phyloP scores from a whole-genome alignment of 2,329 filamentous ascomycete genomes.

The Boeremia exigua region DNA sequence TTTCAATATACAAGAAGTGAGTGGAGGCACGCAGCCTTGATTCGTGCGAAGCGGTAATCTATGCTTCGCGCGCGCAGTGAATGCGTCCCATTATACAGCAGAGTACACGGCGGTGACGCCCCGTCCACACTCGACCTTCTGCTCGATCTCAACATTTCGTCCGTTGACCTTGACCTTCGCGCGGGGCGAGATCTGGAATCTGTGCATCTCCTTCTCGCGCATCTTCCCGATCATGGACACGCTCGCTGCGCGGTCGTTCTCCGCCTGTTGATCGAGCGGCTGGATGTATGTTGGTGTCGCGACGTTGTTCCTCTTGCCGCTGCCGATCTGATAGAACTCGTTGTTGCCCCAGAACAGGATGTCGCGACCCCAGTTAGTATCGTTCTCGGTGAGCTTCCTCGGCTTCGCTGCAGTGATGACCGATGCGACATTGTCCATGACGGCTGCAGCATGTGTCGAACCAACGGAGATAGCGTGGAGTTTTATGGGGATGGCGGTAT shows the following conservation, averaged over 20 bases:
- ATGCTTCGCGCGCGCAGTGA: background rate
- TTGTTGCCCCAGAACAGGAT: conserved; percentile 95
- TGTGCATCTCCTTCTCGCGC: conserved; percentile 70
- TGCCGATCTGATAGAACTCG: conserved; percentile 91
- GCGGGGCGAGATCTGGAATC: conserved; percentile 81
- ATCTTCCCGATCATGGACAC: conserved; percentile 48
- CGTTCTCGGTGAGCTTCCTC: conserved; percentile 59
- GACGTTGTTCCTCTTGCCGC: conserved; percentile 83
- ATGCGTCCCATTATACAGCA: conserved; percentile 29
- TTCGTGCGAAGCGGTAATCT: conserved; percentile 10
- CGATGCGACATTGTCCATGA: conserved; percentile 81
- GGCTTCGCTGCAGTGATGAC: conserved; percentile 58
- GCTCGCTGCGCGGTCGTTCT: conserved; percentile 46
- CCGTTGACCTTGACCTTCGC: conserved; percentile 73
- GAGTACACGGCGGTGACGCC: conserved; percentile 86
- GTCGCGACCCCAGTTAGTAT: conserved; percentile 88
- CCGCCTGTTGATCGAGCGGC: conserved; percentile 71
- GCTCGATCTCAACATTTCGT: conserved; percentile 77
- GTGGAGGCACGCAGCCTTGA: background rate
- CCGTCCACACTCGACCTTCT: conserved; percentile 85
- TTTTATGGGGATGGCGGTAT: conserved; percentile 76
- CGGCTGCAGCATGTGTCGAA: conserved; percentile 78
- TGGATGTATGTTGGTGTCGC: conserved; percentile 78
- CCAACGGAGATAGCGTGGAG: conserved; percentile 76
- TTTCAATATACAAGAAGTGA: conserved; percentile 6